Evolutionary conservation across 768 basidiomycete genomes (phyloP).

Genomic region (Cystoderma amianthinum): DNA sequence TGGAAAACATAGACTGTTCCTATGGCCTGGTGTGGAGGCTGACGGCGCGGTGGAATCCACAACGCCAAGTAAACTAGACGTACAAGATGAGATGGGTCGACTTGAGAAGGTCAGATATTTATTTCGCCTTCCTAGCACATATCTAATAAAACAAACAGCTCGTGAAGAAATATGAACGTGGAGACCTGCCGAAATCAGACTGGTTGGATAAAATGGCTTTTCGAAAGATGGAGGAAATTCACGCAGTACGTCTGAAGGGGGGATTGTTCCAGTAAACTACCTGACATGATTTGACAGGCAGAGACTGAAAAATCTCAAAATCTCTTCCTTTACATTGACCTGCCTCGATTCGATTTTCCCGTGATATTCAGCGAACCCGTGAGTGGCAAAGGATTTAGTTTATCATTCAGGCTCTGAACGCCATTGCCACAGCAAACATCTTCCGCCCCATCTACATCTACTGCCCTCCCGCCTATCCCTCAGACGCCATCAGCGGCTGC

Average conservation of each 20-base stretch:
- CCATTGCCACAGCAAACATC: conserved; percentile 12
- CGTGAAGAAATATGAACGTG: conserved; percentile 94
- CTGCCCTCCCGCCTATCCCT: conserved; percentile 30
- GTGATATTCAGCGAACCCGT: conserved; percentile 92
- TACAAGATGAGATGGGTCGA: conserved; percentile 90
- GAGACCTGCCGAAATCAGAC: conserved; percentile 89
- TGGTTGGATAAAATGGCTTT: conserved; percentile 95
- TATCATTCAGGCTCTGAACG: conserved; percentile 1
- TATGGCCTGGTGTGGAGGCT: conserved; percentile 82
- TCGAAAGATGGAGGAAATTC: conserved; percentile 91
- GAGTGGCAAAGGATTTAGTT: conserved; percentile 14
- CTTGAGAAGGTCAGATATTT: conserved; percentile 68
- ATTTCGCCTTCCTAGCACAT: conserved; percentile 14
- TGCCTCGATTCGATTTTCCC: conserved; percentile 96
- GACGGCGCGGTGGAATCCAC: conserved; percentile 76
- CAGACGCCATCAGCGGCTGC: conserved; percentile 38
- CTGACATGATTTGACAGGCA: conserved; percentile 36
- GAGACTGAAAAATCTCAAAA: conserved; percentile 90
- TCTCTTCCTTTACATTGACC: conserved; percentile 92
- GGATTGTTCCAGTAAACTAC: not conserved
- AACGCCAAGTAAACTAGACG: conserved; percentile 83
- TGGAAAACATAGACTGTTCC: conserved; percentile 82
- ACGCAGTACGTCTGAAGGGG: conserved; percentile 52
- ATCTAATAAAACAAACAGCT: conserved; percentile 34
- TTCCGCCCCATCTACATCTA: conserved; percentile 28